Base-by-base conservation (phyloP, 2,329 filamentous ascomycete species). In the Aspergillus unguis region DNA sequence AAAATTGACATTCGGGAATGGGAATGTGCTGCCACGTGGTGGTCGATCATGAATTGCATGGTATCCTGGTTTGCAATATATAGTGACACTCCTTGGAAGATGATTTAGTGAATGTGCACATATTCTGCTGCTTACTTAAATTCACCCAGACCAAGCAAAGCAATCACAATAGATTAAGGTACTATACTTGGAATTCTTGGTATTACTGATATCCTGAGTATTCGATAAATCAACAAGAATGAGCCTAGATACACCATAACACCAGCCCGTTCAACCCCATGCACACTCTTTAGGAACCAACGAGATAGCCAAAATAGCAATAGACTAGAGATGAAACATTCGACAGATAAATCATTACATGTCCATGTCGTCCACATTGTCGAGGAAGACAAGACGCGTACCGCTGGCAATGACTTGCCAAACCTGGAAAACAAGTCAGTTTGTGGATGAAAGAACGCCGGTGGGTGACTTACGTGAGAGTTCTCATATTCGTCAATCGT, bases 401-500 rank as follows among this genome's bases (percentile, higher is more conserved):
- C 86, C 86, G 58, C 85, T 85, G 56, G 83, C 85, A 58, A 85
- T 79, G 35, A 87, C 86, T 85, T 90, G 87, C 88, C 87, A 91
- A 58, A 91, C 79, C 87, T 91, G 48, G 25, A 44, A 50, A 51
- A 41, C 7, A 35, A 29, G 17, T 17, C 17, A 38, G 59, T 83
- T 68, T 84, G 75, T 58, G 54, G n/a, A 33, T 44, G 31, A 31
- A 50, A 66, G 59, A 33, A 26, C 4, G 23, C 5, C 28, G 11
- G 11, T 4, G 9, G 17, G 9, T 35, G 26, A 86, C 92, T 90
- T 78, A 97, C 94, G 77, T 96, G 88, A 56, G 95, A 76, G 60
- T 83, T 78, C 2, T 89, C 86, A 73, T 99, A 97, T 77, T 96
- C 92, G 57, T 96, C 87, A 68, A 99, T 80, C 23, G 92, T 87